Evolutionary conservation across 1,139 yeast genomes (phyloP).

Genomic region (Blastobotrys petasosporus): DNA sequence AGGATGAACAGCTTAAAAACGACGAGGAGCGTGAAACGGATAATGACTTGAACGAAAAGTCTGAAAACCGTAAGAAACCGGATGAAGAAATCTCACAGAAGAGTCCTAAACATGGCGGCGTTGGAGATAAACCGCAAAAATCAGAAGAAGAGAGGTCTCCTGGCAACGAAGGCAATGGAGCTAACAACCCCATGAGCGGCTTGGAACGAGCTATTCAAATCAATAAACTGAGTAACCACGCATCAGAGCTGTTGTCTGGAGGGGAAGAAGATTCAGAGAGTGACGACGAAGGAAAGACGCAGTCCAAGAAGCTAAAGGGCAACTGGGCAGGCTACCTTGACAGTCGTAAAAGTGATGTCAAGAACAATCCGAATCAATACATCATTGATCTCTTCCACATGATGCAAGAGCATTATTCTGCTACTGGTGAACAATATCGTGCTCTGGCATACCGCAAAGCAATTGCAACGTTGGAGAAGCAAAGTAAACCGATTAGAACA

Average conservation of each 20-base stretch:
- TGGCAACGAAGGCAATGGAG: neutral
- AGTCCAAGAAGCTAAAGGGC: conserved; percentile 4
- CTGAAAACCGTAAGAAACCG: neutral
- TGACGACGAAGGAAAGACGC: neutral
- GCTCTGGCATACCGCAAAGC: conserved; percentile 44
- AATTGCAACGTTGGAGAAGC: conserved; percentile 33
- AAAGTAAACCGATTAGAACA: conserved; percentile 32
- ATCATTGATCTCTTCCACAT: conserved; percentile 36
- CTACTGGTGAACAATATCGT: conserved; percentile 40
- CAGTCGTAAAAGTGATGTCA: neutral
- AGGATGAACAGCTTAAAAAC: neutral
- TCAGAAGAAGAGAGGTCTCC: conserved; percentile 2
- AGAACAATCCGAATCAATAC: conserved; percentile 31
- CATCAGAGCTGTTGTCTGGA: neutral
- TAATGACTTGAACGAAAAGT: neutral
- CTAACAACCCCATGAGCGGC: neutral
- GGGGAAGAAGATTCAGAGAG: conserved; percentile 3
- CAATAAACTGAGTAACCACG: neutral
- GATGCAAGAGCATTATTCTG: conserved; percentile 37
- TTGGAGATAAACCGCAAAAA: neutral
- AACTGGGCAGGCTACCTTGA: conserved; percentile 10
- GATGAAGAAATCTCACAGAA: neutral
- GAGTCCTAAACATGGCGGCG: neutral
- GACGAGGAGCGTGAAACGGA: neutral
- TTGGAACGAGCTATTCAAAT: too few species aligned